Evolutionary conservation across 495 filamentous ascomycete species (phyloP), one percentile per base, ranked within the genome.

Genomic region (Aspergillus baeticus): DNA sequence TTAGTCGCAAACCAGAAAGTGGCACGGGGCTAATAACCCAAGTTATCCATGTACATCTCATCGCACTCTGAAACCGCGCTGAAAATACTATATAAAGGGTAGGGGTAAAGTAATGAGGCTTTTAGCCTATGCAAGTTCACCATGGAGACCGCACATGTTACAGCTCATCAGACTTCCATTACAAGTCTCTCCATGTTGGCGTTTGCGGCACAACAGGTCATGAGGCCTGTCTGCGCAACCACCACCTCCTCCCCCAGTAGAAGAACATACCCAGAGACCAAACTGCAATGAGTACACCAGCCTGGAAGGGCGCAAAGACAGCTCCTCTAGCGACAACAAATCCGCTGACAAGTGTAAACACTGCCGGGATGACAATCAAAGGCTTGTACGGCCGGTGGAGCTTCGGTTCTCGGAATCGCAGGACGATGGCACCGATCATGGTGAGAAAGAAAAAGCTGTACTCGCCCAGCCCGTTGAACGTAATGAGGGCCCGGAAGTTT

Each of bases 401-500:
- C 0, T 42, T 55, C 1, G 61, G 61, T 34, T 63, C 57, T 1
- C 54, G 54, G 21, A 60, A 48, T n/a, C 61, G 54, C 4, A 63
- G 46, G 10, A 60, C 22, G 18, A 63, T 54, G 0, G 61, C 61
- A 5, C 57, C 61, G 14, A 63, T 35, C 10, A 63, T 58, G 0
- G 61, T 63, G 37, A 63, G 34, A 20, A 63, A 60, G 35, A 63
- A 63, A 41, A 63, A 63, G 6, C 54, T 52, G 22, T 60, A 63
- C 15, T 63, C 61, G 0, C 54, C 61, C 45, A 63, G 33, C 2
- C 61, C 61, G 21, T 60, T 63, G 50, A 63, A 63, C 0, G 61
- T 63, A 18, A 63, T 29, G 10, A 63, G 53, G 2, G 61, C 61
- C 2, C 61, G 57, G 51, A 63, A 63, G 15, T 60, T 59, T 2